Percentiles rank a stretch among this genome's conserved stretches.
These are phyloP conservation scores for Euphorbia tirucalli DNA, from an alignment of 345 rosid genomes.

Conservation along the genomic window DNA sequence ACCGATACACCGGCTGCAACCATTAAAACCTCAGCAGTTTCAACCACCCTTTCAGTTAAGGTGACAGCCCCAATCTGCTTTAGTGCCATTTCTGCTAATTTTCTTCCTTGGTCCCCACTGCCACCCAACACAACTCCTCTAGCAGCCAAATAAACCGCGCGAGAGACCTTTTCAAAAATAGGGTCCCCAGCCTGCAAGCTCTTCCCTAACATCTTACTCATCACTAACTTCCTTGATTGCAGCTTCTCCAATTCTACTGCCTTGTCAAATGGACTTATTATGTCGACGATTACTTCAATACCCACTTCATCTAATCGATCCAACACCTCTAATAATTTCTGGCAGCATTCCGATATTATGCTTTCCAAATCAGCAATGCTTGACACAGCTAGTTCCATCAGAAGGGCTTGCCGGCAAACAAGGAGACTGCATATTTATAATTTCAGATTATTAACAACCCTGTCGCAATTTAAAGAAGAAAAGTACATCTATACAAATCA, in stretches of 20 bases:
- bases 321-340: conserved; percentile 47
- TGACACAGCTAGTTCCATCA: conserved; percentile 47
- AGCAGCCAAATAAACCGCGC: conserved; percentile 55
- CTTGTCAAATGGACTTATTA: conserved; percentile 36
- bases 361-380: conserved; percentile 55
- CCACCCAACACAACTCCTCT: conserved; percentile 72
- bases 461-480: not conserved
- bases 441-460: not conserved
- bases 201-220: conserved; percentile 65
- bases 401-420: conserved; percentile 67
- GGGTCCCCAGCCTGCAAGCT: conserved; percentile 77
- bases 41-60: conserved; percentile 55
- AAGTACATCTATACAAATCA: too few species aligned
- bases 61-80: conserved; percentile 57
- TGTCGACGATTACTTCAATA: conserved; percentile 54
- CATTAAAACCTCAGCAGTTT: conserved; percentile 55
- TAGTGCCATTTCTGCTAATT: conserved; percentile 54
- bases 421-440: conserved; percentile 55
- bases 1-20: conserved; percentile 61
- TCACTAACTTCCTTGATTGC: conserved; percentile 47
- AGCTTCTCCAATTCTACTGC: conserved; percentile 25
- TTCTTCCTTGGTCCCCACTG: conserved; percentile 46
- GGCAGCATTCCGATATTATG: conserved; percentile 38
- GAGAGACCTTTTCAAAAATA: conserved; percentile 67
- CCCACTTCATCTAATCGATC: conserved; percentile 51